Evolutionary conservation across 768 basidiomycete genomes (phyloP).

Genomic region (Gloeostereum incarnatum): DNA sequence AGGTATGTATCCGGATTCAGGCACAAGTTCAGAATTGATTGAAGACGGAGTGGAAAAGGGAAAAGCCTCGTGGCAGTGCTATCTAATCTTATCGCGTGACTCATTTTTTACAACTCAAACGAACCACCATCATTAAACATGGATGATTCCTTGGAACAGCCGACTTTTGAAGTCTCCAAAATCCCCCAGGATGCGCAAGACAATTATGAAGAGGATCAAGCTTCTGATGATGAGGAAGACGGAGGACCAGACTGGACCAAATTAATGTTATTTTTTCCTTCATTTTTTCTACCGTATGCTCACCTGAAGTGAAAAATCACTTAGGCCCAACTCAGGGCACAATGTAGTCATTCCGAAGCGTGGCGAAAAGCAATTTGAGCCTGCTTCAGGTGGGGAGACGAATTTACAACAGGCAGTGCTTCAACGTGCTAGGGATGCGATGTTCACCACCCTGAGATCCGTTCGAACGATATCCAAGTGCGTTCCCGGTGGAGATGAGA

Average conservation of each 20-base stretch:
- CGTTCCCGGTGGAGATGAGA: conserved; percentile 9
- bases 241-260: conserved; percentile 79
- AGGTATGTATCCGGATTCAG: no score
- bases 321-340: conserved; percentile 31
- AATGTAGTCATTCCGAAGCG: conserved; percentile 81
- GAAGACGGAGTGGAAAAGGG: no score
- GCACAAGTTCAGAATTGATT: no score
- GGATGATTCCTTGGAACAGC: conserved; percentile 54
- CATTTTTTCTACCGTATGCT: conserved; percentile 7
- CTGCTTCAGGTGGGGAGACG: conserved; percentile 50
- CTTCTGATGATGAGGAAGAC: conserved; percentile 68
- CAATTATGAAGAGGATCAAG: conserved; percentile 33
- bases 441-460: conserved; percentile 75
- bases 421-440: conserved; percentile 70
- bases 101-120: no score
- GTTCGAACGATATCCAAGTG: conserved; percentile 72
- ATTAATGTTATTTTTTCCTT: conserved; percentile 37
- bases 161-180: conserved; percentile 20
- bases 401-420: conserved; percentile 76
- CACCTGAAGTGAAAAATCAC: not conserved
- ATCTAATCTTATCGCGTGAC: no score
- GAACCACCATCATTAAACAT: no score
- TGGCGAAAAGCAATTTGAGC: conserved; percentile 98
- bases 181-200: conserved; percentile 15
- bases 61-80: no score